Evolutionary conservation across 495 filamentous ascomycete species (phyloP).

Genomic region (Alectoria sarmentosa): DNA sequence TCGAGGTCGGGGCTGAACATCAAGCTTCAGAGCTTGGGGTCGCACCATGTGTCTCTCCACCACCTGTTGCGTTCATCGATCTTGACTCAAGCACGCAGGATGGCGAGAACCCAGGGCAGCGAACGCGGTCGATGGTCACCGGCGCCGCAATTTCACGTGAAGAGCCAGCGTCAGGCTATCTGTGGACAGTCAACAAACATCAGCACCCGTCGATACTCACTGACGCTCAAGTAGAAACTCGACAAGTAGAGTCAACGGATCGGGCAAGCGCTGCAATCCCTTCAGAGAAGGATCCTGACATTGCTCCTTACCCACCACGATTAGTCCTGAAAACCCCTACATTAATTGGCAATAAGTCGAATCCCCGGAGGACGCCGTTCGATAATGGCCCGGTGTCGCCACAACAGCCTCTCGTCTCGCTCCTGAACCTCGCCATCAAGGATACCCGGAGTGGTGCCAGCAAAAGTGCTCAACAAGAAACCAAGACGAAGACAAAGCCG

Average conservation of each 20-base stretch:
- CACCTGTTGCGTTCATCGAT: background rate
- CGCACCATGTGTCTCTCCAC: background rate
- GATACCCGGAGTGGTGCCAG: background rate
- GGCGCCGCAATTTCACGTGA: background rate
- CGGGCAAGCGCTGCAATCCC: background rate
- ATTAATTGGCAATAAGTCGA: background rate
- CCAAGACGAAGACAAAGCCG: background rate
- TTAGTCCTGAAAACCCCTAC: background rate
- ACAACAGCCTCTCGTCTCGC: conserved; percentile 3
- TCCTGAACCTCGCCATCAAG: background rate
- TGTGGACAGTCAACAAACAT: background rate
- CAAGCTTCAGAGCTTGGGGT: background rate
- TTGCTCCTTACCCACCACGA: background rate
- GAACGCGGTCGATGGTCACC: too few species aligned
- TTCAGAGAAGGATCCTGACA: background rate
- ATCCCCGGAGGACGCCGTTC: background rate
- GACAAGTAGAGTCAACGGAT: background rate
- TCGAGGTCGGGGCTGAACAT: background rate
- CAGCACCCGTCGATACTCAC: background rate
- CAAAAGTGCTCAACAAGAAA: background rate
- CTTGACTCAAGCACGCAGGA: background rate
- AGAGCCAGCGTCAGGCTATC: background rate
- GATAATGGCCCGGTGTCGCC: background rate
- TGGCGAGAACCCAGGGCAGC: background rate
- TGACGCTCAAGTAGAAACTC: background rate